These are phyloP conservation scores for Cercospora brassicicola DNA, from an alignment of 2,329 filamentous ascomycete species.

Conservation along the genomic window DNA sequence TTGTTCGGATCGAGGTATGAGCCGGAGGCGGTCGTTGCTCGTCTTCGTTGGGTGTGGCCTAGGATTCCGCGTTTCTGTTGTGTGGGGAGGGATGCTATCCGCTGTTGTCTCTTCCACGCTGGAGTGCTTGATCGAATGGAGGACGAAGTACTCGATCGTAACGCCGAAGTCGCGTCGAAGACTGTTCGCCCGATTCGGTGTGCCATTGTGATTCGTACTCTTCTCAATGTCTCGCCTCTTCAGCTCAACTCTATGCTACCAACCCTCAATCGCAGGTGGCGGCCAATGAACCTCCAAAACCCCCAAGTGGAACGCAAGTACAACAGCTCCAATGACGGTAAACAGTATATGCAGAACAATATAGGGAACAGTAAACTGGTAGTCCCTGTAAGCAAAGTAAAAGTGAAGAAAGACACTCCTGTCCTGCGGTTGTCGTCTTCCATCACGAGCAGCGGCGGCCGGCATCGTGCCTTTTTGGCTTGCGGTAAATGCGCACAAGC, in stretches of 20 bases:
- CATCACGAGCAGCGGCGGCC: not conserved
- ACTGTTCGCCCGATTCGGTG: constrained; percentile 21
- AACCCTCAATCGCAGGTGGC: not conserved
- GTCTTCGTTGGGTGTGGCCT: constrained; percentile 30
- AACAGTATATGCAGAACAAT: not conserved
- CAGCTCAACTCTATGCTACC: not conserved
- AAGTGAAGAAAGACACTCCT: not conserved
- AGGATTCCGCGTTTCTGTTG: constrained; percentile 28
- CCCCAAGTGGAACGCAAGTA: not conserved
- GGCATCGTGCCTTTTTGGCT: constrained; percentile 5
- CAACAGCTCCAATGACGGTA: not conserved
- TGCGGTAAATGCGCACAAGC: constrained; percentile 7
- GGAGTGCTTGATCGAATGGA: constrained; percentile 10
- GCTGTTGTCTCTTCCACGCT: constrained; percentile 12
- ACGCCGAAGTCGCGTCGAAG: constrained; percentile 15
- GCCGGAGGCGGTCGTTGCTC: constrained; percentile 32
- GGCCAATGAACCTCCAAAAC: constrained; percentile 9
- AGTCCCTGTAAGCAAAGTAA: not conserved
- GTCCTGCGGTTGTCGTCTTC: not conserved
- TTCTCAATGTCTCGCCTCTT: not conserved
- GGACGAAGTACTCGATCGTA: constrained; percentile 18
- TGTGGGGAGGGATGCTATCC: not conserved
- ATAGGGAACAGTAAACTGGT: not conserved
- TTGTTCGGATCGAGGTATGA: constrained; percentile 48
- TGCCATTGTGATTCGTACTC: constrained; percentile 15